A percentile compares a stretch with the other conserved stretches of the same genome.
Evolutionary conservation across 1,284 basidiomycete genomes (phyloP).

Genomic region (Ganoderma resinaceum): DNA sequence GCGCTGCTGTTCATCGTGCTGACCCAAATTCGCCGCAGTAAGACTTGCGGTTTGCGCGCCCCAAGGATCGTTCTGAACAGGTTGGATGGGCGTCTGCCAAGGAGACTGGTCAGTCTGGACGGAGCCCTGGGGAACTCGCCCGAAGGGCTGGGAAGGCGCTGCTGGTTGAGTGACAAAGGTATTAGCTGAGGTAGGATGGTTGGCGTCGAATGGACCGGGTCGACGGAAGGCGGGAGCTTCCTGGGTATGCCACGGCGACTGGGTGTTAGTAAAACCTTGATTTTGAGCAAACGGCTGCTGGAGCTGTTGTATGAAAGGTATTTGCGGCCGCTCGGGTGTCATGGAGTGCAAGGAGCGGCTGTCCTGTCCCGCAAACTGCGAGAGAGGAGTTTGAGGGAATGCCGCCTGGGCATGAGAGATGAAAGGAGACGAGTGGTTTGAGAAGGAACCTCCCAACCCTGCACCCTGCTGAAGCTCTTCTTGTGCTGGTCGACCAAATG

Average conservation of each 20-base stretch:
- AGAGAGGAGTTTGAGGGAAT: constrained; percentile 41
- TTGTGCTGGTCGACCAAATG: constrained; percentile 29
- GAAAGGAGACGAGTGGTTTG: constrained; percentile 36
- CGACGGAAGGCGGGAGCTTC: constrained; percentile 45
- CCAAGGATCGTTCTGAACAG: constrained; percentile 54
- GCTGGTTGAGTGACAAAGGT: constrained; percentile 33
- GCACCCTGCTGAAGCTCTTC: constrained; percentile 21
- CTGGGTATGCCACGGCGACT: constrained; percentile 44
- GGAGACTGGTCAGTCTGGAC: constrained; percentile 51
- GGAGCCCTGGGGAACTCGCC: constrained; percentile 33
- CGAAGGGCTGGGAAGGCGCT: constrained; percentile 34
- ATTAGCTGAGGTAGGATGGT: constrained; percentile 38
- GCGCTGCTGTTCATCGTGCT: constrained; percentile 59
- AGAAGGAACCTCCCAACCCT: constrained; percentile 25
- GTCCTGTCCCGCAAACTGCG: constrained; percentile 34
- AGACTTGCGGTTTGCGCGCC: constrained; percentile 55
- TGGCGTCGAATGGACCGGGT: constrained; percentile 50
- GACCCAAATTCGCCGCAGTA: constrained; percentile 63
- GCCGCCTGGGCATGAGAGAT: constrained; percentile 36
- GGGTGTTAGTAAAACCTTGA: constrained; percentile 26
- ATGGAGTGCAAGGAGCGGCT: constrained; percentile 34
- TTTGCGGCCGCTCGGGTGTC: constrained; percentile 35
- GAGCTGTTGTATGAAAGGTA: constrained; percentile 27
- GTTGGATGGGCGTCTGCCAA: constrained; percentile 58
- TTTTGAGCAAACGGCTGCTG: constrained; percentile 33